These are phyloP conservation scores for Thalassiosira hispida DNA, from an alignment of 352 stramenopile genomes.

Conservation along the genomic window DNA sequence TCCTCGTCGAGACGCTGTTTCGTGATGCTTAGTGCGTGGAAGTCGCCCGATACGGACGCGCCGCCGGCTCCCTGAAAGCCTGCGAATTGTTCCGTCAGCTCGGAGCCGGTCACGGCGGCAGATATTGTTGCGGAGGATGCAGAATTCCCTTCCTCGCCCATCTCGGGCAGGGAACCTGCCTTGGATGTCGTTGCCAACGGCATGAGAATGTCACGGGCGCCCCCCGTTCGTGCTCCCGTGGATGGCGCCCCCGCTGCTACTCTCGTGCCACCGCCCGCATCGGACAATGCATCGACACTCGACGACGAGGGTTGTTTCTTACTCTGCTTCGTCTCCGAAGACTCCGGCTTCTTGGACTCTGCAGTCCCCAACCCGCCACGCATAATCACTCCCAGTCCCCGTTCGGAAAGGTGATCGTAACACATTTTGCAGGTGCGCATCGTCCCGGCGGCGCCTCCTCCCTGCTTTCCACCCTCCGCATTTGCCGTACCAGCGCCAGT, in stretches of 20 bases:
- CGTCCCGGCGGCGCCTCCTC: slow-evolving; percentile 37
- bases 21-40: slow-evolving; percentile 56
- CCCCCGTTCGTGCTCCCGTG: neutral
- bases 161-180: neutral
- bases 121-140: slow-evolving; percentile 2
- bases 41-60: slow-evolving; percentile 26
- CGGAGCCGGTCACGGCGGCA: slow-evolving; percentile 15
- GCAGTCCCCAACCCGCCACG: slow-evolving; percentile 14
- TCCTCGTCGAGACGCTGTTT: slow-evolving; percentile 54
- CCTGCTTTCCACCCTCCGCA: neutral
- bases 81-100: slow-evolving; percentile 53
- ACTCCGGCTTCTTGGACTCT: neutral
- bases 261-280: neutral
- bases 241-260: neutral
- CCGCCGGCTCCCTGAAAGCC: slow-evolving; percentile 30
- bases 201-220: slow-evolving; percentile 40
- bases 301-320: slow-evolving; percentile 20
- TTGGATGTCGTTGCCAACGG: slow-evolving; percentile 10
- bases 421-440: slow-evolving; percentile 81
- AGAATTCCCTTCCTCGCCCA: neutral
- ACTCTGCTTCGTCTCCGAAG: neutral
- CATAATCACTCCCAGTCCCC: slow-evolving; percentile 51
- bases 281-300: neutral
- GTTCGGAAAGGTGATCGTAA: slow-evolving; percentile 77
- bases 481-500: neutral